Evolutionary conservation across 805 yeast species (phyloP), one percentile per base, ranked within the genome.

Genomic region (Candida taoyuanica): DNA sequence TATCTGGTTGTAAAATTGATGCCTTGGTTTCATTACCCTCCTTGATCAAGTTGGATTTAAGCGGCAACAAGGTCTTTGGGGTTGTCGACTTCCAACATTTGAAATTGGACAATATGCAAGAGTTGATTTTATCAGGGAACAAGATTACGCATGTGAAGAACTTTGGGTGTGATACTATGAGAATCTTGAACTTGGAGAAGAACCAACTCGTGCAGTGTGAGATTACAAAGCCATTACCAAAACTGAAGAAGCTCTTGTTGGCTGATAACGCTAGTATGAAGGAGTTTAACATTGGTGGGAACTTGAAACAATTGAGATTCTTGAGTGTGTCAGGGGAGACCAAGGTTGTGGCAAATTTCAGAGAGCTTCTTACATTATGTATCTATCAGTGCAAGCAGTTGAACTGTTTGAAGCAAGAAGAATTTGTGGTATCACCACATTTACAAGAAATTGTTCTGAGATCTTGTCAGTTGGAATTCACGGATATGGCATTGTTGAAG

Each of bases 1-100:
- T 58, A 14, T 46, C 72, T 0, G 34, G 53, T 17, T 73, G 73
- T 49, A 46, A 52, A 8, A 59, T 64, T 39, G 56, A 44, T 13
- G 63, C 64, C 3, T 14, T 53, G 11, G 37, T 43, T 6, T 37
- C 44, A 2, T 18, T 41, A 3, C 44, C 44, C 2, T 34, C 41
- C 3, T 34, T 52, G 35, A 23, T 29, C 13, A 39, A 34, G 11
- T 24, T 52, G 27, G 36, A 48, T 14, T 12, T 52, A 2, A 39
- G 49, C 5, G 17, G 38, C 11, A 52, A 52, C 23, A 29, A 40
- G 12, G 36, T 54, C 14, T 24, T 29, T 4, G 33, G 33, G 16
- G 33, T 40, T 13, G 31, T 44, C 3, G 44, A 44, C 28, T 40
- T 44, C 33, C 16, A 33, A 7, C 15, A 31, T 11, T 25, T 45